Percentiles rank a stretch among this genome's conserved stretches.
Conservation (phyloP, 352 stramenopile genomes). For the Pilasporangium apinafurcum region DNA sequence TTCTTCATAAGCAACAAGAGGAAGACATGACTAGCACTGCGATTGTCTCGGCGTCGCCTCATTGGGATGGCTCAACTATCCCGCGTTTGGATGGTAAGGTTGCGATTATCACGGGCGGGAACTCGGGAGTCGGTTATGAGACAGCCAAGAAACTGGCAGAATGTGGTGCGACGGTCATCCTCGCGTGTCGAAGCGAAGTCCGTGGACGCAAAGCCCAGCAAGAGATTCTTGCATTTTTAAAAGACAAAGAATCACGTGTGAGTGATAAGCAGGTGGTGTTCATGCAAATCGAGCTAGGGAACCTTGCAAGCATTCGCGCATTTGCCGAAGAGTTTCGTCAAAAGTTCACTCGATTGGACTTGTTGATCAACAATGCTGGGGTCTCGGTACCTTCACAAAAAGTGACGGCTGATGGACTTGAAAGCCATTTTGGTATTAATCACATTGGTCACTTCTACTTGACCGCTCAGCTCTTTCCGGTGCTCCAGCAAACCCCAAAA, state of each 20-base stretch:
- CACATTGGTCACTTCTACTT: conserved; percentile 47
- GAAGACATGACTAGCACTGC: too few relatives aligned
- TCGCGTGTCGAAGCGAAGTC: conserved; percentile 62
- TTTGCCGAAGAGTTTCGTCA: conserved; percentile 13
- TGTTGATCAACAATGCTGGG: conserved; percentile 31
- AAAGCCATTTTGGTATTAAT: conserved; percentile 42
- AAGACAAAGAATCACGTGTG: not conserved
- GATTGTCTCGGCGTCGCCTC: too few relatives aligned
- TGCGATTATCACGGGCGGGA: conserved; percentile 78
- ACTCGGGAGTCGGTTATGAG: conserved; percentile 80
- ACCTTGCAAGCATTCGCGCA: conserved; percentile 8
- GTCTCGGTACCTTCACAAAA: conserved; percentile 4
- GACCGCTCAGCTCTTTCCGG: conserved; percentile 27
- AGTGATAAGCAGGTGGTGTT: conserved; percentile 7
- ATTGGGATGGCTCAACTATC: conserved; percentile 19
- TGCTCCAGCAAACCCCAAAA: conserved; percentile 11
- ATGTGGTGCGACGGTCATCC: conserved; percentile 56
- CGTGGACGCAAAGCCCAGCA: conserved; percentile 19
- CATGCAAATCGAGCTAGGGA: conserved; percentile 15
- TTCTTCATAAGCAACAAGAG: too few relatives aligned
- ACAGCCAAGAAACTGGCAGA: conserved; percentile 50
- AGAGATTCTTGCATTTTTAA: conserved; percentile 10
- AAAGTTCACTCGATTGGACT: conserved; percentile 12
- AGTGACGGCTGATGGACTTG: conserved; percentile 17
- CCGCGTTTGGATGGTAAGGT: conserved; percentile 39